These are phyloP conservation scores for Pezicula carpinea DNA, from an alignment of 2,329 filamentous ascomycete species.

Conservation along the genomic window DNA sequence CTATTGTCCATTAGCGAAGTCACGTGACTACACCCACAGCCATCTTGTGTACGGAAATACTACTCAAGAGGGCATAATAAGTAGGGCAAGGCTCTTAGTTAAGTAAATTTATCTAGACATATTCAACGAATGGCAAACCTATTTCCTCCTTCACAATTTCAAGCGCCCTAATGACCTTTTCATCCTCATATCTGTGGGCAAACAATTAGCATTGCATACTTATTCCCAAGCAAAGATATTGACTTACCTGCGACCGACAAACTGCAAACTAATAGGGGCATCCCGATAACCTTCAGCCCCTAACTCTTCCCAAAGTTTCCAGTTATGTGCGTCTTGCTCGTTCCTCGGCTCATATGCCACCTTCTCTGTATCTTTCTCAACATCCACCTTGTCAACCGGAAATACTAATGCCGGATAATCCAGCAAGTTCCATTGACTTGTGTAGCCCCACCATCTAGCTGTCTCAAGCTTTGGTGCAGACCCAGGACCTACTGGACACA, in stretches of 20 bases:
- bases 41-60: too few relatives aligned
- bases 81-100: too few relatives aligned
- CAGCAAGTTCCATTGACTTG: slow-evolving; percentile 62
- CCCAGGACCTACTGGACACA: slow-evolving; percentile 54
- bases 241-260: slow-evolving; percentile 30
- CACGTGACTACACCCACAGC: too few relatives aligned
- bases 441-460: slow-evolving; percentile 60
- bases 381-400: slow-evolving; percentile 41
- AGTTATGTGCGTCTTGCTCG: slow-evolving; percentile 27
- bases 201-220: slow-evolving; percentile 16
- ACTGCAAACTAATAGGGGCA: slow-evolving; percentile 37
- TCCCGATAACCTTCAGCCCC: slow-evolving; percentile 33
- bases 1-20: too few relatives aligned
- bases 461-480: slow-evolving; percentile 45
- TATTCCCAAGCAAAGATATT: background rate
- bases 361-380: slow-evolving; percentile 20
- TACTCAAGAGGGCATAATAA: too few relatives aligned
- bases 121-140: slow-evolving; percentile 26
- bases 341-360: slow-evolving; percentile 28
- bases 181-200: slow-evolving; percentile 31
- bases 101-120: slow-evolving; percentile 10
- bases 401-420: slow-evolving; percentile 62
- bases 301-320: slow-evolving; percentile 30
- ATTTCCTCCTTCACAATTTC: slow-evolving; percentile 29
- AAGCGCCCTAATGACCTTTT: slow-evolving; percentile 31